Conservation (phyloP, 495 filamentous ascomycete species). For the Tricharina praecox region DNA sequence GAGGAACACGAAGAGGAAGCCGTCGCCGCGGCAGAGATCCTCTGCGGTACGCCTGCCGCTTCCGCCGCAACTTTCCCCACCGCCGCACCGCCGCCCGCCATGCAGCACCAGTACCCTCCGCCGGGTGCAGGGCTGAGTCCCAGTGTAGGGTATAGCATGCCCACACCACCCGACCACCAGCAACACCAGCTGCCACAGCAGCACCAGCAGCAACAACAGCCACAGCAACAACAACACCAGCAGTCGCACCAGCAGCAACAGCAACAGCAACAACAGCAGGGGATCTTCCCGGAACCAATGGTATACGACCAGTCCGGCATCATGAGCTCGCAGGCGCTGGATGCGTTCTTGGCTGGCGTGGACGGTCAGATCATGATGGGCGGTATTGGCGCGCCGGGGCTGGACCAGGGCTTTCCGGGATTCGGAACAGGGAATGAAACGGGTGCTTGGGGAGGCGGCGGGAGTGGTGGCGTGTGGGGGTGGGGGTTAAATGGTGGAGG, state of each 20-base stretch:
- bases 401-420: not conserved
- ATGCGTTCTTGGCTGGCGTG: not conserved
- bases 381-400: not conserved
- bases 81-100: not conserved
- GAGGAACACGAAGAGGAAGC: not conserved
- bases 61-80: not conserved
- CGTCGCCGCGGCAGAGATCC: not conserved
- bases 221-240: too few relatives aligned
- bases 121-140: too few relatives aligned
- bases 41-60: not conserved
- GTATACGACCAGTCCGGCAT: not conserved
- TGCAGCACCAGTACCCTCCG: not conserved
- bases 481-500: not conserved
- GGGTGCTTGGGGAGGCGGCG: not conserved
- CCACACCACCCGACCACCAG: not conserved
- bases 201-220: slow-evolving; percentile 2
- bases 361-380: not conserved
- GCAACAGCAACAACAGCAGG: too few relatives aligned
- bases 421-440: not conserved
- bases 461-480: not conserved
- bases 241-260: too few relatives aligned
- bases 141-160: too few relatives aligned
- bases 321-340: not conserved
- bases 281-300: too few relatives aligned
- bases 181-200: not conserved